Evolutionary conservation across 192 early-diverging fungal genomes (phyloP).

Genomic region (Dissophora globulifera): DNA sequence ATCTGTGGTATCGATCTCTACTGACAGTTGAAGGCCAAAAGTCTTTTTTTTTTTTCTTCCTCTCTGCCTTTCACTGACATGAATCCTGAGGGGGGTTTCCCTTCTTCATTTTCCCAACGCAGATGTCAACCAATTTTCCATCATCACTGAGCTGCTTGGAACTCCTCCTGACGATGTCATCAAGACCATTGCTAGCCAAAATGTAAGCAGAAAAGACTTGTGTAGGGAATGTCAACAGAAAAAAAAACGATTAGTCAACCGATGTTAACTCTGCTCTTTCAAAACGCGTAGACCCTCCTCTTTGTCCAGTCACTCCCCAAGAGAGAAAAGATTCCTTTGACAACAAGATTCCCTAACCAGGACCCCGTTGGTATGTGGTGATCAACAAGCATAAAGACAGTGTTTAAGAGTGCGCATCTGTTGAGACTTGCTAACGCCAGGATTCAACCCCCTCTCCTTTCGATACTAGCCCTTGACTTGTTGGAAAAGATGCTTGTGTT

Average conservation of each 20-base stretch:
- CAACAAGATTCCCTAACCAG: constrained; percentile 78
- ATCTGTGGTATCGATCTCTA: constrained; percentile 14
- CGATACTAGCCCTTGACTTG: constrained; percentile 77
- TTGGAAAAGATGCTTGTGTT: constrained; percentile 93
- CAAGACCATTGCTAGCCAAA: constrained; percentile 91
- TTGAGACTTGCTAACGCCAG: neutral
- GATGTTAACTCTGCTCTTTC: no score
- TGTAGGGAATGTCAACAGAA: no score
- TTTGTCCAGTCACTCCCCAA: constrained; percentile 91
- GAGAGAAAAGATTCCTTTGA: constrained; percentile 84
- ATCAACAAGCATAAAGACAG: no score
- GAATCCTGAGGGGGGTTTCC: no score
- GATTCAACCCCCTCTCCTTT: neutral
- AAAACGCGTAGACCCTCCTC: constrained; percentile 84
- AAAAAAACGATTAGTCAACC: no score
- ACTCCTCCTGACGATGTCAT: constrained; percentile 94
- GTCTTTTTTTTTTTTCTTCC: neutral
- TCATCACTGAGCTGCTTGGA: constrained; percentile 91
- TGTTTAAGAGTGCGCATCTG: neutral
- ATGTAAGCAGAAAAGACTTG: no score
- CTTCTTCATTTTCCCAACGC: neutral
- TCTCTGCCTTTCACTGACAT: no score
- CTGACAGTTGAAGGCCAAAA: neutral
- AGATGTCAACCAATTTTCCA: constrained; percentile 96
- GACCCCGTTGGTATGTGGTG: constrained; percentile 73